These are phyloP conservation scores for Phylloboletellus chloephorus DNA, from an alignment of 1,284 basidiomycete genomes.

Conservation along the genomic window DNA sequence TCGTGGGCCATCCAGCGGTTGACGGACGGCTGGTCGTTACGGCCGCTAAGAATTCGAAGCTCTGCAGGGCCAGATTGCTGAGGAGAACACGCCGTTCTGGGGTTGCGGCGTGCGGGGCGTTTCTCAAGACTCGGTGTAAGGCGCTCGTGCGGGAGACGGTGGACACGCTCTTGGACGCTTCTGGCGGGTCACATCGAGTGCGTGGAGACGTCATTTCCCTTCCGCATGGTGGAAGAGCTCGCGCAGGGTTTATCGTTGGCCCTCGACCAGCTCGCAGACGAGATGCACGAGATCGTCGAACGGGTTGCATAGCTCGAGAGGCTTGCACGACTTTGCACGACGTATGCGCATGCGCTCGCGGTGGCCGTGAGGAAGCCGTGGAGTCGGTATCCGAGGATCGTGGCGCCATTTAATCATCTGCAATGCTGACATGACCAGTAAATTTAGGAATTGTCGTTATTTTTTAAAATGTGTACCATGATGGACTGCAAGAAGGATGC, in stretches of 20 bases:
- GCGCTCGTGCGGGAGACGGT: conserved; percentile 48
- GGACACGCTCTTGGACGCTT: conserved; percentile 44
- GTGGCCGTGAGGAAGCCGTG: conserved; percentile 75
- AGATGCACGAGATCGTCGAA: conserved; percentile 55
- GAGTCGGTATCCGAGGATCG: too few relatives aligned
- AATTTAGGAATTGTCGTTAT: too few relatives aligned
- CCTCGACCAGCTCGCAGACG: conserved; percentile 59
- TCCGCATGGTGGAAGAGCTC: conserved; percentile 49
- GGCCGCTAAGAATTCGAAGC: conserved; percentile 56
- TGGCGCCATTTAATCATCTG: too few relatives aligned
- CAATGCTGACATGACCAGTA: too few relatives aligned
- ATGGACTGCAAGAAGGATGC: too few relatives aligned
- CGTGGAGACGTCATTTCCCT: conserved; percentile 35
- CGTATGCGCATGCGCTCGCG: conserved; percentile 64
- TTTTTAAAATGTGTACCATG: too few relatives aligned
- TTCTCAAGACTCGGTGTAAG: conserved; percentile 59
- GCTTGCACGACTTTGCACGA: conserved; percentile 59
- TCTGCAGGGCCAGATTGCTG: conserved; percentile 58
- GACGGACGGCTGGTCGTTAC: conserved; percentile 61
- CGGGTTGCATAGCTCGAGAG: conserved; percentile 59
- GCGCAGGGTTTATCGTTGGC: conserved; percentile 41
- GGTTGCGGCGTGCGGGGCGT: conserved; percentile 53
- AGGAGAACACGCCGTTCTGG: conserved; percentile 55
- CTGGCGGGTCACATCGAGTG: conserved; percentile 42
- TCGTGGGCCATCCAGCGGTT: conserved; percentile 66